Conservation (phyloP, 2,329 filamentous ascomycete species). For the Cercospora sp. region DNA sequence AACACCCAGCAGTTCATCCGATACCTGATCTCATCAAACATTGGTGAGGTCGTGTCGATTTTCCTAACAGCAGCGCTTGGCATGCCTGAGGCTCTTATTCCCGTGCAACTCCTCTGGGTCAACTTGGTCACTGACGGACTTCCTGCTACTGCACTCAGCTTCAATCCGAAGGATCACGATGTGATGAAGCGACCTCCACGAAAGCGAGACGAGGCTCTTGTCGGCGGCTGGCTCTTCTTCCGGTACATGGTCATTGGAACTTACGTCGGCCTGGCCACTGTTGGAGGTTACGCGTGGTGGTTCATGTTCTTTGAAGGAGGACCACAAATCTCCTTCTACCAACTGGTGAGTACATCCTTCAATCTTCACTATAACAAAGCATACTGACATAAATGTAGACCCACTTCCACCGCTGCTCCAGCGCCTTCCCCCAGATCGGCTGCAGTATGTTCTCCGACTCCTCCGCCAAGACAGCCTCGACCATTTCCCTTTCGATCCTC, state of each 20-base stretch:
- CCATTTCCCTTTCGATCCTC: conserved; percentile 83
- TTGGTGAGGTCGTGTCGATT: conserved; percentile 97
- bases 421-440: conserved; percentile 83
- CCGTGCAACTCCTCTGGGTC: conserved; percentile 97
- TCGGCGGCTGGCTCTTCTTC: conserved; percentile 95
- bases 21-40: conserved; percentile 98
- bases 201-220: conserved; percentile 88
- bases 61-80: conserved; percentile 94
- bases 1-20: conserved; percentile 99
- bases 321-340: conserved; percentile 86
- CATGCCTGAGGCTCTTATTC: conserved; percentile 96
- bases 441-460: conserved; percentile 89
- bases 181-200: conserved; percentile 92
- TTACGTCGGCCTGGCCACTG: conserved; percentile 92
- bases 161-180: conserved; percentile 98
- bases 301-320: conserved; percentile 94
- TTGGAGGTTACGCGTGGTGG: conserved; percentile 99
- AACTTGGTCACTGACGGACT: conserved; percentile 97
- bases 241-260: conserved; percentile 94
- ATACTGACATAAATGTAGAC: conserved; percentile 45
- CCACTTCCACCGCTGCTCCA: conserved; percentile 90
- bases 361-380: background rate
- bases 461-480: conserved; percentile 85
- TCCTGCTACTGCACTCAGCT: conserved; percentile 91
- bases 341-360: conserved; percentile 58